Evolutionary conservation across 1,284 basidiomycete species (phyloP).

Genomic region (Stygiomarasmius scandens): DNA sequence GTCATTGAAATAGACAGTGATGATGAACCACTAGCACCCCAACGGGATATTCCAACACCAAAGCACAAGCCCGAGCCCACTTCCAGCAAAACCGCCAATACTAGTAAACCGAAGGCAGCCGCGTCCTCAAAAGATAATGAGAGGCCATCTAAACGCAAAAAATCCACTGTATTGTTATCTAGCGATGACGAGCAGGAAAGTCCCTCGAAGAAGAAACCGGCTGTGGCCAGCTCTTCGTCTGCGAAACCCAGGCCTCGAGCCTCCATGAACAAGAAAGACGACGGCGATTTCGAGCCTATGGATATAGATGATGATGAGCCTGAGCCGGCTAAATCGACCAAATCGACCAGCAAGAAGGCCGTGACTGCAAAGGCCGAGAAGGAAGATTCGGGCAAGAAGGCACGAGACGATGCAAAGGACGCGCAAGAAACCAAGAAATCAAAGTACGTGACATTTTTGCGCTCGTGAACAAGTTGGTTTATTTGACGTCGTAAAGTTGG

Average conservation of each 20-base stretch:
- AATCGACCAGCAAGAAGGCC: slow-evolving; percentile 27
- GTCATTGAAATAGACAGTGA: slow-evolving; percentile 17
- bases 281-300: slow-evolving; percentile 22
- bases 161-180: slow-evolving; percentile 20
- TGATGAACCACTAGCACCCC: slow-evolving; percentile 6
- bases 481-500: slow-evolving; percentile 48
- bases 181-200: slow-evolving; percentile 35
- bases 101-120: not conserved
- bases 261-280: slow-evolving; percentile 25
- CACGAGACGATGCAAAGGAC: slow-evolving; percentile 21
- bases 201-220: slow-evolving; percentile 48
- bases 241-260: slow-evolving; percentile 25
- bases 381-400: slow-evolving; percentile 19
- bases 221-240: slow-evolving; percentile 27
- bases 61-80: slow-evolving; percentile 1
- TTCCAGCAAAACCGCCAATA: not conserved
- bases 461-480: not conserved
- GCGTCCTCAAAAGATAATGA: slow-evolving; percentile 11
- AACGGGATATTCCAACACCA: not conserved
- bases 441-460: slow-evolving; percentile 26
- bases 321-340: slow-evolving; percentile 13
- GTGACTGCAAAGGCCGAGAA: slow-evolving; percentile 17
- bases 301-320: slow-evolving; percentile 14
- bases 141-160: slow-evolving; percentile 23
- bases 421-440: slow-evolving; percentile 33